Percentiles rank a stretch among this genome's conserved stretches.
Conservation (phyloP, 1,284 basidiomycete genomes). For the Leccinum fallax region DNA sequence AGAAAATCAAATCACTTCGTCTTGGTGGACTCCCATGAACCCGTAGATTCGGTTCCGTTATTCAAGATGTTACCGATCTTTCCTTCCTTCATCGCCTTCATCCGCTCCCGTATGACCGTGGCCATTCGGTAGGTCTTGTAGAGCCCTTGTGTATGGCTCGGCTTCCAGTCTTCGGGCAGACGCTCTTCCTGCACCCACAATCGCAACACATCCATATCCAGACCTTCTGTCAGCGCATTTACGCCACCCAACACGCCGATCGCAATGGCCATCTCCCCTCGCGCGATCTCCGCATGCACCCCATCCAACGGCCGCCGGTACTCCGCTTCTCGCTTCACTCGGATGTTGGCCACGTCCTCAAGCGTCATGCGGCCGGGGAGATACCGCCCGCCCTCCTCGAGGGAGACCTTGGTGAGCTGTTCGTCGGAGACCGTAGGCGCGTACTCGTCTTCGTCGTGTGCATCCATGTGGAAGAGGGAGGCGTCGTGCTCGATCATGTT, state of each 20-base stretch:
- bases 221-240: slow-evolving; percentile 33
- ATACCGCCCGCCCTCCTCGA: slow-evolving; percentile 22
- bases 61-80: slow-evolving; percentile 25
- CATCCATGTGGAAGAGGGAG: slow-evolving; percentile 49
- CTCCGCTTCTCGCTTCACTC: slow-evolving; percentile 49
- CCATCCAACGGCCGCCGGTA: slow-evolving; percentile 38
- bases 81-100: slow-evolving; percentile 28
- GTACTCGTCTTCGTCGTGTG: slow-evolving; percentile 25
- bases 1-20: slow-evolving; percentile 17
- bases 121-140: slow-evolving; percentile 38
- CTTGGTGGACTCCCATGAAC: slow-evolving; percentile 13
- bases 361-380: slow-evolving; percentile 30
- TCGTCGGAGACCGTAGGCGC: slow-evolving; percentile 29
- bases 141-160: slow-evolving; percentile 48
- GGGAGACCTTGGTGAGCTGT: slow-evolving; percentile 22
- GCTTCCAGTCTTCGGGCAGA: slow-evolving; percentile 55
- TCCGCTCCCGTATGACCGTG: slow-evolving; percentile 28
- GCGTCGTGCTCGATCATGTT: slow-evolving; percentile 55
- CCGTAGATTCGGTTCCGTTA: slow-evolving; percentile 3
- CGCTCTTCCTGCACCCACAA: slow-evolving; percentile 55
- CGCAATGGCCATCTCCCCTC: slow-evolving; percentile 66
- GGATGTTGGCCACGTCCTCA: slow-evolving; percentile 48
- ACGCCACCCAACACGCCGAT: slow-evolving; percentile 44
- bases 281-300: slow-evolving; percentile 56
- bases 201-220: slow-evolving; percentile 47